Evolutionary conservation across 73 alveolate species (phyloP), one percentile per base, ranked within the genome.

Genomic region (Paramecium octaurelia): DNA sequence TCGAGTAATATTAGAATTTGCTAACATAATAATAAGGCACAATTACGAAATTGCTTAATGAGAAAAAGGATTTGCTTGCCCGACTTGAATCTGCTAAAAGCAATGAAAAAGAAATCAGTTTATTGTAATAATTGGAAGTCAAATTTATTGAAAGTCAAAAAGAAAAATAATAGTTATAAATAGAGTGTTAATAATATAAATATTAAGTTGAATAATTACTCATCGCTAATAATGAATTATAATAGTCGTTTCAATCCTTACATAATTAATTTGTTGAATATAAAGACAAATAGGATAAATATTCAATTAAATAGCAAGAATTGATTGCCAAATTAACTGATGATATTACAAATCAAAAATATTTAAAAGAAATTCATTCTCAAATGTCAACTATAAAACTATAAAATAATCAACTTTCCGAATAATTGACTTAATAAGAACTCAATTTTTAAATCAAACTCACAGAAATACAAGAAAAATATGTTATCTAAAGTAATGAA

Each of bases 341-440:
- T 64, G 84, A 64, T 34, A 27, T 64, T 27, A 24, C 27, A 3
- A 64, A 64, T 64, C 46, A 80, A 64, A 46, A 80, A 44, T 80
- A 14, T 14, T 44, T 44, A 23, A 1, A 21, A 80, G 91, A 80
- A 44, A 80, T 80, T 7, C 46, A 23, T 24, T 40, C 31, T 4
- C 6, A 80, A 80, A 44, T 80, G 75, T 23, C 43, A 23, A 16
- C n/a, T 21, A 80, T 80, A 2, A 44, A 80, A 46, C 3, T 6
- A 43, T 80, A 42, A 35, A 80, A 80, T 80, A 80, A 80, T 80
- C 18, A 43, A 8, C 73, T 80, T 44, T 43, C 57, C 24, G 91
- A 80, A 48, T 80, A 80, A 24, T 80, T 80, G 20, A 9, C 18
- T 31, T 31, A 21, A 31, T 4, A 80, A 34, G 91, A 80, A 23